Conservation (phyloP, 2,329 filamentous ascomycete species). For the Hypoxylon sp. region DNA sequence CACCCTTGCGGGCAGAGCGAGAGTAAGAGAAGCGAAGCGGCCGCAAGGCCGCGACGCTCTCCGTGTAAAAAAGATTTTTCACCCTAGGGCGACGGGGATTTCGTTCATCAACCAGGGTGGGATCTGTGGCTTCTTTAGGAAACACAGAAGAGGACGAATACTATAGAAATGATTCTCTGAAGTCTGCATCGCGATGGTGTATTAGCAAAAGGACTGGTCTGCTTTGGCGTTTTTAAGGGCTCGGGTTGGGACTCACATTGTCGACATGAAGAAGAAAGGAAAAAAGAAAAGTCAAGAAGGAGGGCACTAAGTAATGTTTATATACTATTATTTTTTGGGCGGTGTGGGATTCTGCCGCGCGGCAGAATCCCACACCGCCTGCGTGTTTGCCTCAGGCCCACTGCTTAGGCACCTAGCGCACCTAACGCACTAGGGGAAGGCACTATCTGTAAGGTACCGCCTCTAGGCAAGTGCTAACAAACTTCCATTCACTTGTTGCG, state of each 20-base stretch:
- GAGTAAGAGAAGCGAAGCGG: constrained; percentile 53
- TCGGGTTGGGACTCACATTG: constrained; percentile 59
- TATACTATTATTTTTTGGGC: constrained; percentile 48
- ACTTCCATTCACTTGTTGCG: too few species aligned
- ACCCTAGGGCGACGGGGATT: constrained; percentile 91
- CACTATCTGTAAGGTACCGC: too few species aligned
- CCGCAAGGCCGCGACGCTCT: constrained; percentile 52
- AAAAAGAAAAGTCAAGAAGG: constrained; percentile 50
- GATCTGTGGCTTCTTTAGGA: constrained; percentile 91
- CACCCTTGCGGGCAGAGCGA: constrained; percentile 69
- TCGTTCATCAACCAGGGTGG: constrained; percentile 81
- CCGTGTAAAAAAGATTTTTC: constrained; percentile 68
- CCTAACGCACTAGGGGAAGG: too few species aligned
- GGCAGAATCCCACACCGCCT: background rate
- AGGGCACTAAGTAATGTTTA: constrained; percentile 42
- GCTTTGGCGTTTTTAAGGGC: constrained; percentile 24
- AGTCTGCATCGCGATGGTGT: constrained; percentile 37
- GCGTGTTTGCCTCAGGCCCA: background rate
- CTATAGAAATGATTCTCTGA: constrained; percentile 97
- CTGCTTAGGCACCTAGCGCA: background rate
- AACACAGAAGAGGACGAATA: constrained; percentile 92
- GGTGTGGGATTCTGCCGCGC: background rate
- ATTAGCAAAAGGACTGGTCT: too few species aligned
- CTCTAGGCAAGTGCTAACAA: too few species aligned
- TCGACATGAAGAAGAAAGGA: constrained; percentile 64